Percentiles rank a stretch among this genome's conserved stretches.
phyloP scores from a whole-genome alignment of 2,329 filamentous ascomycete species.

The Diaporthe vaccinii region DNA sequence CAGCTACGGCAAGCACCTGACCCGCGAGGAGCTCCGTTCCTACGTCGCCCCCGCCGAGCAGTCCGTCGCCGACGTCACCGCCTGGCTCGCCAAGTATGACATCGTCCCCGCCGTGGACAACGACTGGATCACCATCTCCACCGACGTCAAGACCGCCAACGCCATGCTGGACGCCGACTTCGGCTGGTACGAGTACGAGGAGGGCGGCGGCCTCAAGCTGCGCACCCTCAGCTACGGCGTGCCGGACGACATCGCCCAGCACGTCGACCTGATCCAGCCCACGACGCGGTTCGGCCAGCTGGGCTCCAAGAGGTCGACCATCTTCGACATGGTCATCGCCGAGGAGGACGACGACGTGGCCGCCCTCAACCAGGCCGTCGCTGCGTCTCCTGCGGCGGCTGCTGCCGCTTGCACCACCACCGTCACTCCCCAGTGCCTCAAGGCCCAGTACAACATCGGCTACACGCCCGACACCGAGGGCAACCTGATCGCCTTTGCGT shows the following conservation, averaged over 20 bases:
- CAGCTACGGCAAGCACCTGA: slow-evolving; percentile 73
- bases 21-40: slow-evolving; percentile 68
- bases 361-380: neutral
- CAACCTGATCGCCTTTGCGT: slow-evolving; percentile 55
- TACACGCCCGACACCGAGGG: slow-evolving; percentile 49
- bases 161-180: slow-evolving; percentile 70
- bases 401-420: slow-evolving; percentile 53
- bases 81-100: slow-evolving; percentile 68
- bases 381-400: slow-evolving; percentile 30
- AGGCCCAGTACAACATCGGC: slow-evolving; percentile 61
- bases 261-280: slow-evolving; percentile 75
- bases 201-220: slow-evolving; percentile 59
- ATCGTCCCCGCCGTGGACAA: slow-evolving; percentile 62
- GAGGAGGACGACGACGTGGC: slow-evolving; percentile 44
- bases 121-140: slow-evolving; percentile 73
- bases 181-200: slow-evolving; percentile 64
- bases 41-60: slow-evolving; percentile 65
- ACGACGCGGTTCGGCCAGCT: slow-evolving; percentile 73
- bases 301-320: slow-evolving; percentile 54
- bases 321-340: slow-evolving; percentile 53
- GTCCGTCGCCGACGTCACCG: slow-evolving; percentile 62
- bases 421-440: slow-evolving; percentile 63
- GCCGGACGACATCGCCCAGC: slow-evolving; percentile 64
- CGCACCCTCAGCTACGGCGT: slow-evolving; percentile 72
- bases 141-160: slow-evolving; percentile 65